A percentile compares a stretch with the other conserved stretches of the same genome.
These are phyloP conservation scores for Vigna hirtella DNA, from an alignment of 306 rosid species.

Conservation along the genomic window DNA sequence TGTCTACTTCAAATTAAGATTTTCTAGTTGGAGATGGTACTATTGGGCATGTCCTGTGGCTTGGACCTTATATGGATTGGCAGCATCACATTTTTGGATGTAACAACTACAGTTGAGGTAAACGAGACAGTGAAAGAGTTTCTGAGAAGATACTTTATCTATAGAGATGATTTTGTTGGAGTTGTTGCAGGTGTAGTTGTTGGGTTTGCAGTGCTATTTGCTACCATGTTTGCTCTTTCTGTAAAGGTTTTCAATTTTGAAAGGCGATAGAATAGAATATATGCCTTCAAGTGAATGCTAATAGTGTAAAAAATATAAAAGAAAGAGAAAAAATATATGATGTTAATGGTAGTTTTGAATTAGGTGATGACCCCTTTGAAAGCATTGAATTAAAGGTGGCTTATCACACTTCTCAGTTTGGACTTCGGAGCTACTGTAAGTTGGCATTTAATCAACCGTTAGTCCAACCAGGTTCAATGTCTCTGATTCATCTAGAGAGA, in stretches of 20 bases:
- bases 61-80: conserved; percentile 74
- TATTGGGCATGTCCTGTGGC: conserved; percentile 74
- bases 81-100: conserved; percentile 66
- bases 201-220: conserved; percentile 53
- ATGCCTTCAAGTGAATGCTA: neutral
- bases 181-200: conserved; percentile 46
- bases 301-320: neutral
- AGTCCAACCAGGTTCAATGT: too few relatives aligned
- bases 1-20: too few relatives aligned
- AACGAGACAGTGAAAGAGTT: conserved; percentile 49
- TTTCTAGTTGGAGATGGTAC: conserved; percentile 45
- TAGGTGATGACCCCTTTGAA: too few relatives aligned
- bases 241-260: conserved; percentile 58
- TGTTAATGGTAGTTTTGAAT: too few relatives aligned
- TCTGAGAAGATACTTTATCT: conserved; percentile 51
- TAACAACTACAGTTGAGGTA: conserved; percentile 40
- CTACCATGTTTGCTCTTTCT: conserved; percentile 48
- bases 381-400: too few relatives aligned
- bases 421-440: too few relatives aligned
- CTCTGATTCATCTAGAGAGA: too few relatives aligned
- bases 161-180: conserved; percentile 52
- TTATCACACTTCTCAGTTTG: too few relatives aligned
- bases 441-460: too few relatives aligned
- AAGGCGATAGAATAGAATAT: conserved; percentile 46
- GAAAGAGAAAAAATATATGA: too few relatives aligned